Base-by-base conservation (phyloP, 495 filamentous ascomycete species). In the Penicillium simplicissimum region DNA sequence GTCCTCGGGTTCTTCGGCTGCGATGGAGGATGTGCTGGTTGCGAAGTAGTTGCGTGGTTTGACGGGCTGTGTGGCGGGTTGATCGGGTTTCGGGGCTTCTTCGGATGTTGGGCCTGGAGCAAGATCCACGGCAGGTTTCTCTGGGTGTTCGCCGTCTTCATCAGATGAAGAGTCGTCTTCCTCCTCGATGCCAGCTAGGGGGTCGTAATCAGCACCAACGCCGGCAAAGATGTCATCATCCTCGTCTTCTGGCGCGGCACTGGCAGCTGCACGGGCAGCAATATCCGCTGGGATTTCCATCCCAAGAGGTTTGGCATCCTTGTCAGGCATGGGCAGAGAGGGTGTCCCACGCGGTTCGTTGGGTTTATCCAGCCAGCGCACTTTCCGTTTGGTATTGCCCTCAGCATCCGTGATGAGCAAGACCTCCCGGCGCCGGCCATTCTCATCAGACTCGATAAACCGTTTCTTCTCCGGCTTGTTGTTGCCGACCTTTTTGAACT, bases 341-440 rank as follows among this genome's bases (percentile, higher is more conserved):
- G 53, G 31, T 42, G 68, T 34, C 14, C 67, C 74, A 63, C 74
- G 79, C 48, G 80, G 68, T 36, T 71, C 64, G 34, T 78, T 74
- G 2, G 72, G 68, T 80, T 75, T 75, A 59, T 82, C 78, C 31
- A 81, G 61, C 78, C 78, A 81, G 15, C 77, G 65, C 17, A 94
- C 83, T 74, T 96, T 98, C 61, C 91, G 84, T 72, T 96, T 95
- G 60, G 90, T 89, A 48, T 92, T 89, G 9, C 95, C 96, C 61
- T 97, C 84, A 47, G 90, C 89, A 70, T 96, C 93, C 8, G 91
- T 85, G 15, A 92, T 90, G 59, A 96, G 88, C 57, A 97, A 80
- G 4, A 97, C 85, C 70, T 97, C 91, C 52, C 91, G 79, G 6
- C 93, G 88, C 58, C 86, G 85, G 0, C 78, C 78, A 33, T 63